These are phyloP conservation scores for Fusarium solani-melongenae DNA, from an alignment of 2,329 filamentous ascomycete genomes.

Conservation along the genomic window DNA sequence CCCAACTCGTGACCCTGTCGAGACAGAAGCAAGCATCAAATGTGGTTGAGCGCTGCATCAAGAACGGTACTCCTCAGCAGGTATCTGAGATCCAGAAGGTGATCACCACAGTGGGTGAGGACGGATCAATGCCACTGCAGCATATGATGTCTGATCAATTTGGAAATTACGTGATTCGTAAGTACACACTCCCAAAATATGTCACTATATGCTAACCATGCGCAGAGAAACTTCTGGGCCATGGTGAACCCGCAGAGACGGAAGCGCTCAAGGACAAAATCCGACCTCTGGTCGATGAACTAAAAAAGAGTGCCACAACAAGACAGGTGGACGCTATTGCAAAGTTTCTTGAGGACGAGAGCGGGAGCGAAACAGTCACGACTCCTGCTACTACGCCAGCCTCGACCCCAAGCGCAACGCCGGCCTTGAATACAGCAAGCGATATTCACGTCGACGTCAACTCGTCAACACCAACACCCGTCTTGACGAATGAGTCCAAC, in stretches of 20 bases:
- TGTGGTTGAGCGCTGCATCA: conserved; percentile 93
- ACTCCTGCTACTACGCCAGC: background rate
- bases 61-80: conserved; percentile 75
- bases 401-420: background rate
- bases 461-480: conserved; percentile 71
- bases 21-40: conserved; percentile 98
- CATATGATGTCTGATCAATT: conserved; percentile 89
- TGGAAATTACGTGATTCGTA: conserved; percentile 97
- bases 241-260: conserved; percentile 70
- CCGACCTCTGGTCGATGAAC: conserved; percentile 67
- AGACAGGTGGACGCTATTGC: conserved; percentile 65
- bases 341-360: conserved; percentile 45
- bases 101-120: conserved; percentile 68
- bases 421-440: conserved; percentile 28
- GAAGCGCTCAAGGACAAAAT: conserved; percentile 71
- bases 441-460: conserved; percentile 57
- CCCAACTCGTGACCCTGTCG: conserved; percentile 78
- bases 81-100: conserved; percentile 74
- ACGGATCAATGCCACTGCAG: conserved; percentile 77
- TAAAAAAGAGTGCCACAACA: conserved; percentile 73
- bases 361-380: conserved; percentile 29
- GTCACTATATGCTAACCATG: conserved; percentile 21
- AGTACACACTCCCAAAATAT: conserved; percentile 55
- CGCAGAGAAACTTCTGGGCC: conserved; percentile 81
- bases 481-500: conserved; percentile 75